Conservation (phyloP, 2,329 filamentous ascomycete species). For the Albophoma yamanashiensis region DNA sequence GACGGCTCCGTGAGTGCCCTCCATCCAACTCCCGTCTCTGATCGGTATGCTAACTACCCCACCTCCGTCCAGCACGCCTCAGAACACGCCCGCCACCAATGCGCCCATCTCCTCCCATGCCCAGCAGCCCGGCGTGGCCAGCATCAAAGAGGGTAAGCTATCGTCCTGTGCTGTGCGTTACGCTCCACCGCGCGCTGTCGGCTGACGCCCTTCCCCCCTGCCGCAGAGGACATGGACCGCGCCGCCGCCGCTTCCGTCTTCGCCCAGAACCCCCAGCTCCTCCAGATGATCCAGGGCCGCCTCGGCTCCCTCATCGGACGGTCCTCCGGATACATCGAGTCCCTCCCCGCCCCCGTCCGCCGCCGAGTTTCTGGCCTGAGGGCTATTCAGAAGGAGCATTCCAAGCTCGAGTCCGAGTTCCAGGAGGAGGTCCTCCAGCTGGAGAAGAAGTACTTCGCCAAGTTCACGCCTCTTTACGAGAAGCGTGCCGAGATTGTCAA, state of each 20-base stretch:
- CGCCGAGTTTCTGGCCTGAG: slow-evolving; percentile 91
- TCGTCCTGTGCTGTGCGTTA: not conserved
- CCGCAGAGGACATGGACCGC: slow-evolving; percentile 79
- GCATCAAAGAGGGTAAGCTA: slow-evolving; percentile 89
- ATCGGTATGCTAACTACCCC: slow-evolving; percentile 26
- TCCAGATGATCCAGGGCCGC: slow-evolving; percentile 96
- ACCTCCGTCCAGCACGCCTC: slow-evolving; percentile 70
- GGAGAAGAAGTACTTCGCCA: slow-evolving; percentile 99
- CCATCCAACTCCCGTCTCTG: not conserved
- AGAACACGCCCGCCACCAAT: slow-evolving; percentile 93
- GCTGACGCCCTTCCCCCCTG: slow-evolving; percentile 8
- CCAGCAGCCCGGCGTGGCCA: slow-evolving; percentile 85
- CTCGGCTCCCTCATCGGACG: slow-evolving; percentile 86
- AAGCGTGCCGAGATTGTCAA: slow-evolving; percentile 92
- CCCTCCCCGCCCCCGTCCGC: slow-evolving; percentile 77
- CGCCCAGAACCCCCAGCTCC: slow-evolving; percentile 86
- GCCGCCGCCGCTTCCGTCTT: slow-evolving; percentile 83
- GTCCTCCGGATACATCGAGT: slow-evolving; percentile 97
- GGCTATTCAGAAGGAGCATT: slow-evolving; percentile 97
- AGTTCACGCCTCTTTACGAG: slow-evolving; percentile 95
- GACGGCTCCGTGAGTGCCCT: slow-evolving; percentile 44
- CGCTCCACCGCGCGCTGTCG: not conserved
- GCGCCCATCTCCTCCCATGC: slow-evolving; percentile 97
- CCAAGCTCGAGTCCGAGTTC: slow-evolving; percentile 95
- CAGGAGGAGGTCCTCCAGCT: slow-evolving; percentile 96